A percentile compares a stretch with the other conserved stretches of the same genome.
These are phyloP conservation scores for Diaporthe batatas DNA, from an alignment of 2,329 filamentous ascomycete species.

Conservation along the genomic window DNA sequence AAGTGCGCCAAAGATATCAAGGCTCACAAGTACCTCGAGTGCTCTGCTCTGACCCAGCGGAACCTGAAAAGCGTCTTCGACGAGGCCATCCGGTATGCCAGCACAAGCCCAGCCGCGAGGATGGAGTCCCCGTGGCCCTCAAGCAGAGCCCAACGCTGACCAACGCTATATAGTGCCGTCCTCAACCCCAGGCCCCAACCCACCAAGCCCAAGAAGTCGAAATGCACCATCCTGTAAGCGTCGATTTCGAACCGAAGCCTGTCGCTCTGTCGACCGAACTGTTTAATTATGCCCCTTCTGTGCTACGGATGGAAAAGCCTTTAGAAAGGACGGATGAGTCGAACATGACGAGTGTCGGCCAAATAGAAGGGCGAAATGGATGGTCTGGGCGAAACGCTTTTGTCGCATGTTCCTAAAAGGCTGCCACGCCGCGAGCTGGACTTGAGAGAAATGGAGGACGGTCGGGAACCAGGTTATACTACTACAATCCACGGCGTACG, in stretches of 20 bases:
- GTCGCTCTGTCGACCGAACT: conserved; percentile 30
- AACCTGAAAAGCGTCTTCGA: conserved; percentile 99
- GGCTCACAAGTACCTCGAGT: conserved; percentile 97
- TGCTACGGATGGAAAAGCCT: conserved; percentile 33
- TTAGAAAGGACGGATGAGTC: conserved; percentile 33
- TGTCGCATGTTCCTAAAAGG: conserved; percentile 22
- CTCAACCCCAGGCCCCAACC: conserved; percentile 74
- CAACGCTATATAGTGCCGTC: conserved; percentile 69
- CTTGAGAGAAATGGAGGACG: conserved; percentile 16
- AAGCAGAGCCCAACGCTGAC: conserved; percentile 29
- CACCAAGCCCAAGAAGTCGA: conserved; percentile 72
- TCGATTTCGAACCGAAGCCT: conserved; percentile 36
- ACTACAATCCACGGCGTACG: conserved; percentile 22
- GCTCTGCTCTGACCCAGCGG: conserved; percentile 94
- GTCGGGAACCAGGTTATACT: conserved; percentile 16
- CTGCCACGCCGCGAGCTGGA: conserved; percentile 12
- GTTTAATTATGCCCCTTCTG: conserved; percentile 37
- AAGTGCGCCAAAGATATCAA: conserved; percentile 92
- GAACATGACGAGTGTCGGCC: conserved; percentile 19
- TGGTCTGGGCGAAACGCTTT: conserved; percentile 5
- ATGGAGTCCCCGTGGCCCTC: conserved; percentile 48
- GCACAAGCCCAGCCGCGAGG: conserved; percentile 1
- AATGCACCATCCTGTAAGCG: conserved; percentile 77
- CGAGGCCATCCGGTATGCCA: conserved; percentile 91
- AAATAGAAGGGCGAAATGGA: conserved; percentile 27